Evolutionary conservation across 495 filamentous ascomycete genomes (phyloP), one percentile per base, ranked within the genome.

Genomic region (Monascus purpureus): DNA sequence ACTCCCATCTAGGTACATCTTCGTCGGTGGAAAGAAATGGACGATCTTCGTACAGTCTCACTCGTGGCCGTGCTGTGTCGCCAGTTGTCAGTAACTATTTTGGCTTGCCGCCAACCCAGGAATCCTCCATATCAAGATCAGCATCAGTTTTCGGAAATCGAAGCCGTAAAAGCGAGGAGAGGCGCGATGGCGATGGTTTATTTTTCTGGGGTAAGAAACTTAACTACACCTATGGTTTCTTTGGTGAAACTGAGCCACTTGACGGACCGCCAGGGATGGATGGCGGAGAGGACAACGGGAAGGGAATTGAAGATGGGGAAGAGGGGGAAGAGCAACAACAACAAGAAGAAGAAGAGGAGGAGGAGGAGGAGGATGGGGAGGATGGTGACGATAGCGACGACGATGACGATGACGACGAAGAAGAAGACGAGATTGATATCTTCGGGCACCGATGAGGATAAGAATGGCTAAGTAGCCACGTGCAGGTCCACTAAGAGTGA

Each of bases 391-490:
- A 63, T 2, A 72, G 69, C 2, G 55, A 57, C 1, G 63, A 65
- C 5, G 71, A 68, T 0, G 68, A 77, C 18, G 70, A 70, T 6
- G 63, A 65, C 5, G 71, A 68, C 0, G 68, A 77, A 18, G 70
- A 70, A 5, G 57, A 59, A 27, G 72, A 82, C 41, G 54, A 63
- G 29, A 75, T 82, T 41, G 70, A 75, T 32, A 62, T 84, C 32
- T 69, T 80, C 44, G 81, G 80, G n/a, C 80, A 86, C 58, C 67
- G 75, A 40, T 71, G 50, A 63, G 20, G 20, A 9, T 9, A 22
- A 9, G 5, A 22, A n/a, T n/a, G n/a, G n/a, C n/a, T n/a, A n/a
- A n/a, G n/a, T n/a, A n/a, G n/a, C n/a, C n/a, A n/a, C n/a, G n/a
- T n/a, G n/a, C n/a, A n/a, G n/a, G n/a, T n/a, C n/a, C n/a, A n/a